phyloP scores from a whole-genome alignment of 2,329 filamentous ascomycete genomes.

The Coniochaeta sp. region DNA sequence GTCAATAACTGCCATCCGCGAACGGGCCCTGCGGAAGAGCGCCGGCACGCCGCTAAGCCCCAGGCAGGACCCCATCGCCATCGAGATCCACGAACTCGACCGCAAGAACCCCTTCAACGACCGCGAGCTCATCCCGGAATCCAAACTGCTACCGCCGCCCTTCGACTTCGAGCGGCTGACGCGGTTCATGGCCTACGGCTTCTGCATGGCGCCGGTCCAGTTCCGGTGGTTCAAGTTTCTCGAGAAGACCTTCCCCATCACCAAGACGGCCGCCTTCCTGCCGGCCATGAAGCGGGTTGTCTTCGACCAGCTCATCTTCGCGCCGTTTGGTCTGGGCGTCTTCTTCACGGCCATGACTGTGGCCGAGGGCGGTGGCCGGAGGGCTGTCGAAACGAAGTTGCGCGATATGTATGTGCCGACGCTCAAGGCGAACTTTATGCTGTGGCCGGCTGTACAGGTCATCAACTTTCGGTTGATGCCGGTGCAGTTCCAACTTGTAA shows the following conservation, averaged over 20 bases:
- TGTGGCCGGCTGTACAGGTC: slow-evolving; percentile 94
- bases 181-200: slow-evolving; percentile 95
- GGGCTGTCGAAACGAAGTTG: slow-evolving; percentile 76
- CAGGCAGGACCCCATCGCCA: slow-evolving; percentile 66
- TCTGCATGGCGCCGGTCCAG: slow-evolving; percentile 90
- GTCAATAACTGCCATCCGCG: slow-evolving; percentile 75
- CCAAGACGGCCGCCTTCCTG: slow-evolving; percentile 62
- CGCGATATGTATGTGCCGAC: slow-evolving; percentile 90
- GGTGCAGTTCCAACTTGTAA: slow-evolving; percentile 90
- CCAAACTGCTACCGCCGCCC: slow-evolving; percentile 60
- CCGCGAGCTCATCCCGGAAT: slow-evolving; percentile 59
- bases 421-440: slow-evolving; percentile 87
- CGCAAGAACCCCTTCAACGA: slow-evolving; percentile 64
- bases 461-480: slow-evolving; percentile 96
- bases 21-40: slow-evolving; percentile 58
- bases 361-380: slow-evolving; percentile 80
- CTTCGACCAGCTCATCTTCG: slow-evolving; percentile 89
- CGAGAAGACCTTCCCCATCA: slow-evolving; percentile 73
- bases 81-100: slow-evolving; percentile 84
- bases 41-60: slow-evolving; percentile 43
- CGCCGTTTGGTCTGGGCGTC: slow-evolving; percentile 73
- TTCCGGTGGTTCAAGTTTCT: slow-evolving; percentile 95
- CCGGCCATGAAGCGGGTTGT: slow-evolving; percentile 86
- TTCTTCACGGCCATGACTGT: slow-evolving; percentile 98
- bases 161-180: slow-evolving; percentile 95